These are phyloP conservation scores for Artemisia argyi DNA, from an alignment of 129 eudicot species.

Conservation along the genomic window DNA sequence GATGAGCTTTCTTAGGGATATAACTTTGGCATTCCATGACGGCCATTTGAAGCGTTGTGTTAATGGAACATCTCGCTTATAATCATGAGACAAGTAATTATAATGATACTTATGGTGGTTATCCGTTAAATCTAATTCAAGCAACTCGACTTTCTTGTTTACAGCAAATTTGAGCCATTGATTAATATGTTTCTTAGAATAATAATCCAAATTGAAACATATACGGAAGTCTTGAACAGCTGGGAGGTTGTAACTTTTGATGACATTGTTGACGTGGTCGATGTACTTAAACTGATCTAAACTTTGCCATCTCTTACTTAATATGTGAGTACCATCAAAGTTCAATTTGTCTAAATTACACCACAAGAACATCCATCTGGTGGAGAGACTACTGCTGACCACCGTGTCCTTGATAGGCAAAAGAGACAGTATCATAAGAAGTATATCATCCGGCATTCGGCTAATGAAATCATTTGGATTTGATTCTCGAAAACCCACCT, in stretches of 20 bases:
- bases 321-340: too few species aligned
- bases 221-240: not conserved
- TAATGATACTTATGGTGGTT: not conserved
- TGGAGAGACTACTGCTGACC: constrained; percentile 35
- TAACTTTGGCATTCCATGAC: not conserved
- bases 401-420: constrained; percentile 45
- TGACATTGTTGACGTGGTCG: constrained; percentile 38
- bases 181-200: not conserved
- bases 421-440: constrained; percentile 32
- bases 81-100: not conserved
- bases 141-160: constrained; percentile 9
- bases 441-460: constrained; percentile 50
- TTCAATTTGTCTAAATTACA: constrained; percentile 23
- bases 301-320: too few species aligned
- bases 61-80: not conserved
- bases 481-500: too few species aligned
- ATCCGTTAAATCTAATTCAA: constrained; percentile 4
- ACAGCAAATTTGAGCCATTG: constrained; percentile 13
- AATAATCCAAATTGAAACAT: not conserved
- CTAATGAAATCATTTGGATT: too few species aligned
- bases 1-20: constrained; percentile 28
- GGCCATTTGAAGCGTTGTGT: not conserved
- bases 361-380: constrained; percentile 41
- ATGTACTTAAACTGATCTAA: constrained; percentile 24
- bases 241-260: constrained; percentile 22